Evolutionary conservation across 768 basidiomycete genomes (phyloP).

Genomic region (Rhodotorula graminis): DNA sequence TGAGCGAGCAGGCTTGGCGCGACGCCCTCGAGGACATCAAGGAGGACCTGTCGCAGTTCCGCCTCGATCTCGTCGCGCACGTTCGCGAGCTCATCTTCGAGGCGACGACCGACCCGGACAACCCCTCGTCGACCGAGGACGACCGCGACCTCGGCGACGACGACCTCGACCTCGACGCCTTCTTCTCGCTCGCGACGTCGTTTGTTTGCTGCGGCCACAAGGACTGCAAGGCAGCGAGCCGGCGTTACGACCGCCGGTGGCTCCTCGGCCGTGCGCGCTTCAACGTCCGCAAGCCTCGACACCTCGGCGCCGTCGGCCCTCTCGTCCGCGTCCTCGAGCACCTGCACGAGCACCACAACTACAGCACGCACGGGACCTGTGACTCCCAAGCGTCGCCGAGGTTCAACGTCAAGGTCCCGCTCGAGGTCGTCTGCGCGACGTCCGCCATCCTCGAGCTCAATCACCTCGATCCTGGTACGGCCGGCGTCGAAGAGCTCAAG

Average conservation of each 20-base stretch:
- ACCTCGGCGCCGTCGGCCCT: neutral
- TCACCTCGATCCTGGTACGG: neutral
- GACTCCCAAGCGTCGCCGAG: neutral
- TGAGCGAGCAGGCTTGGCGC: neutral
- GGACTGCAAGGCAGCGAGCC: neutral
- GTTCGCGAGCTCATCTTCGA: neutral
- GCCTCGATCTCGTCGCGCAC: neutral
- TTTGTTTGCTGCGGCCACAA: neutral
- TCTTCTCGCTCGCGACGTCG: neutral
- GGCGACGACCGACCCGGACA: neutral
- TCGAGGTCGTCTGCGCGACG: slow-evolving; percentile 1
- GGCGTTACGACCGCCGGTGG: too few species aligned
- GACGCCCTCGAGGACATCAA: neutral
- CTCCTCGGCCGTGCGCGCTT: too few species aligned
- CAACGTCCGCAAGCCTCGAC: too few species aligned
- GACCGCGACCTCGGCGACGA: neutral
- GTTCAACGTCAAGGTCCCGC: neutral
- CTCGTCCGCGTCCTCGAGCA: neutral
- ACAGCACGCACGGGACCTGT: neutral
- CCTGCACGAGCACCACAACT: neutral
- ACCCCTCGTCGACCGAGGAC: neutral
- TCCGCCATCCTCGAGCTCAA: neutral
- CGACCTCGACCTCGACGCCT: neutral
- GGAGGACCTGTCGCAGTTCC: neutral
- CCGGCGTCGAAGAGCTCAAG: neutral